phyloP scores from a whole-genome alignment of 2,329 filamentous ascomycete species.

The Fusarium sp. region DNA sequence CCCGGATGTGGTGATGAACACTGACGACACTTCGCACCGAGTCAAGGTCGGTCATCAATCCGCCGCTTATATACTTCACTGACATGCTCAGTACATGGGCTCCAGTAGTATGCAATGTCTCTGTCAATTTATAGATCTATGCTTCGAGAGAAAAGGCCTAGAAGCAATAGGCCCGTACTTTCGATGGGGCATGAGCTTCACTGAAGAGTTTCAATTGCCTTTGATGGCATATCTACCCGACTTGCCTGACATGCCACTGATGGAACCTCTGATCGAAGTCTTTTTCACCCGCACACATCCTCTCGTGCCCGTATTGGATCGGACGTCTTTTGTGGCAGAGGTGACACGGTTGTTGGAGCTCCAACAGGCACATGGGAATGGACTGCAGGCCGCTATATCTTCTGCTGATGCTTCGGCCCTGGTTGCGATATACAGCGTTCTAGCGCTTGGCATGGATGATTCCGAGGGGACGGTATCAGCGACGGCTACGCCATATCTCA shows the following conservation, averaged over 20 bases:
- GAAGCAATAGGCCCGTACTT: constrained; percentile 32
- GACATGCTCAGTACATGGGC: constrained; percentile 41
- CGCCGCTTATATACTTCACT: too few relatives aligned
- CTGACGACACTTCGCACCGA: constrained; percentile 35
- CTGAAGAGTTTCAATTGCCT: constrained; percentile 31
- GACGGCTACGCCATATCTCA: constrained; percentile 21
- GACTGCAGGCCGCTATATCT: constrained; percentile 21
- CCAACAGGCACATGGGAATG: constrained; percentile 15
- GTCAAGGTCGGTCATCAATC: too few relatives aligned
- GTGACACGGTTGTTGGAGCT: constrained; percentile 27
- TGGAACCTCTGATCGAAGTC: constrained; percentile 34
- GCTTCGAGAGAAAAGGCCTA: constrained; percentile 28
- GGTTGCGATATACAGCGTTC: constrained; percentile 23
- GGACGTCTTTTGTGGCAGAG: constrained; percentile 27
- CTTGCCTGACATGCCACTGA: constrained; percentile 21
- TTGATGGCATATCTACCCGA: constrained; percentile 24
- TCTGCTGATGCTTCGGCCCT: constrained; percentile 23
- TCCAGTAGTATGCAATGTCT: constrained; percentile 35
- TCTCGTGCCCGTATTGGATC: constrained; percentile 28
- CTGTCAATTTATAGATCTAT: constrained; percentile 29
- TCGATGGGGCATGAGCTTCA: constrained; percentile 36
- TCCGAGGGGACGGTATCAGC: constrained; percentile 16
- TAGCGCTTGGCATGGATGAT: constrained; percentile 33
- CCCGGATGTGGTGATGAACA: constrained; percentile 35
- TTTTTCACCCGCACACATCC: constrained; percentile 36